Percentiles rank a stretch among this genome's conserved stretches.
phyloP scores from a whole-genome alignment of 2,329 filamentous ascomycete species.

The Sordariomycetes sp. region DNA sequence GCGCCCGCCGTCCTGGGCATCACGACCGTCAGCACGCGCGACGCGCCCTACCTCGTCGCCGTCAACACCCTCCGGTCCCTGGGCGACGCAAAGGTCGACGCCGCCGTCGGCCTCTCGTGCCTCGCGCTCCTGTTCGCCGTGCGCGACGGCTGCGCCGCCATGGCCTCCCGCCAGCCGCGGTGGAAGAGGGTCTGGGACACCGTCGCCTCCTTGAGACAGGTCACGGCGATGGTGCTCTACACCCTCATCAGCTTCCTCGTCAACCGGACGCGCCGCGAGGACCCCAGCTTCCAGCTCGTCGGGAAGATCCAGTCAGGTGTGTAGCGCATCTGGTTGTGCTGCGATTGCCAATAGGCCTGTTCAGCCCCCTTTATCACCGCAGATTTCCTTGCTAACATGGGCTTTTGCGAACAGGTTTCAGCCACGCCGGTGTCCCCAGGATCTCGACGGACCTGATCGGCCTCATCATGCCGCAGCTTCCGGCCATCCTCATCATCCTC shows the following conservation, averaged over 20 bases:
- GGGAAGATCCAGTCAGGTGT: slow-evolving; percentile 53
- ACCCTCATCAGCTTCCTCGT: slow-evolving; percentile 62
- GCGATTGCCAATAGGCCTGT: not conserved
- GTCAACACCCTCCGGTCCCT: slow-evolving; percentile 29
- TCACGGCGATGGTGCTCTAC: slow-evolving; percentile 66
- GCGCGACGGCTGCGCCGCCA: slow-evolving; percentile 45
- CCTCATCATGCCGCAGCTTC: slow-evolving; percentile 50
- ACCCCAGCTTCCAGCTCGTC: slow-evolving; percentile 51
- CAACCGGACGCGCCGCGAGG: slow-evolving; percentile 38
- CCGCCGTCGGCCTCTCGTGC: slow-evolving; percentile 61
- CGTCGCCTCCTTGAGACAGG: slow-evolving; percentile 61
- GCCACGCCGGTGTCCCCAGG: slow-evolving; percentile 47
- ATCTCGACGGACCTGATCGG: slow-evolving; percentile 45
- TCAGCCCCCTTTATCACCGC: not conserved
- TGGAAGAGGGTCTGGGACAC: slow-evolving; percentile 60
- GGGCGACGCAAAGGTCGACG: slow-evolving; percentile 44
- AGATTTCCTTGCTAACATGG: not conserved
- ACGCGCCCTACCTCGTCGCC: slow-evolving; percentile 32
- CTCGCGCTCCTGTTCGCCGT: slow-evolving; percentile 56
- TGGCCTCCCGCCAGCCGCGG: slow-evolving; percentile 50
- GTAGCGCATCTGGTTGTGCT: not conserved
- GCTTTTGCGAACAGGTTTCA: slow-evolving; percentile 40
- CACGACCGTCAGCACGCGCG: slow-evolving; percentile 29
- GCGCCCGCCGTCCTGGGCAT: slow-evolving; percentile 32
- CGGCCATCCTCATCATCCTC: slow-evolving; percentile 64